A percentile compares a stretch with the other conserved stretches of the same genome.
phyloP scores from a whole-genome alignment of 495 filamentous ascomycete genomes.

The Xylaria scruposa region DNA sequence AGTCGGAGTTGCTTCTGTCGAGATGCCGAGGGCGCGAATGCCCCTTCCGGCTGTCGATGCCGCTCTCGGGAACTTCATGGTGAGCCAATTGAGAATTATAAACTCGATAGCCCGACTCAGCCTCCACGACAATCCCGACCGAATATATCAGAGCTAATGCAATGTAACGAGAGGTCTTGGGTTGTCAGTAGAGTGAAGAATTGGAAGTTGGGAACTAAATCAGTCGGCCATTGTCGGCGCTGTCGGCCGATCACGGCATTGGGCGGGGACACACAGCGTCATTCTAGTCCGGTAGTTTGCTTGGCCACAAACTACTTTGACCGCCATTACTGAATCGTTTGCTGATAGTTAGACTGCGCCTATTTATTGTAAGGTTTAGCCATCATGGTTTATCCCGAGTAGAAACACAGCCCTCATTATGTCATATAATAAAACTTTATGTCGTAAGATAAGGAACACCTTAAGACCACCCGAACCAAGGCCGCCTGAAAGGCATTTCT shows the following conservation, averaged over 20 bases:
- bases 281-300: not conserved
- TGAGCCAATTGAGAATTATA: slow-evolving; percentile 35
- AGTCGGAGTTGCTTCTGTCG: slow-evolving; percentile 19
- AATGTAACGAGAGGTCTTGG: not conserved
- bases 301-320: slow-evolving; percentile 5
- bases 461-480: too few relatives aligned
- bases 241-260: slow-evolving; percentile 26
- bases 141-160: not conserved
- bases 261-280: slow-evolving; percentile 17
- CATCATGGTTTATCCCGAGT: not conserved
- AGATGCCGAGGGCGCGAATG: slow-evolving; percentile 26
- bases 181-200: not conserved
- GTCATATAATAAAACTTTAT: not conserved
- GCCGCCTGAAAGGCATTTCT: too few relatives aligned
- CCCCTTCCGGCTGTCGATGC: slow-evolving; percentile 36
- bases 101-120: not conserved
- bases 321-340: slow-evolving; percentile 1
- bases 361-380: not conserved
- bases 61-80: slow-evolving; percentile 45
- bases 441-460: not conserved
- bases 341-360: not conserved
- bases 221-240: slow-evolving; percentile 21
- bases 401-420: not conserved
- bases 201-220: slow-evolving; percentile 2
- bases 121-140: not conserved